These are phyloP conservation scores for Candida namnaoensis DNA, from an alignment of 805 yeast species.

Conservation along the genomic window DNA sequence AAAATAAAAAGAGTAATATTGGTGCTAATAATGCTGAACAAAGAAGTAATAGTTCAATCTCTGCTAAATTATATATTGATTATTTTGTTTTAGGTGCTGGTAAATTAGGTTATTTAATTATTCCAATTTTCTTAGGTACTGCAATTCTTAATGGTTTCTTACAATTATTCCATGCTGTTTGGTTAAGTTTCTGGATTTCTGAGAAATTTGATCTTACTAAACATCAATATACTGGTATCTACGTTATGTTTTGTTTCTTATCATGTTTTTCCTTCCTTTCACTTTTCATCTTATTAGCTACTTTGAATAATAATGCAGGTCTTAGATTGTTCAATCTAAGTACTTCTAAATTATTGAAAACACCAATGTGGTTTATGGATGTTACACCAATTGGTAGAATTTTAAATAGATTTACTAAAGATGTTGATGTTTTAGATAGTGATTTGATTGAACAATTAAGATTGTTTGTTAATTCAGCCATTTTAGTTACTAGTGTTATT, in stretches of 20 bases:
- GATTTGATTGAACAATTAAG: conserved; percentile 66
- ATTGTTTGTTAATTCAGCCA: conserved; percentile 40
- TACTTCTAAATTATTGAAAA: conserved; percentile 45
- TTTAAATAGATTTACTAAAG: conserved; percentile 78
- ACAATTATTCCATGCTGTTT: conserved; percentile 51
- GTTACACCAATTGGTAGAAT: conserved; percentile 82
- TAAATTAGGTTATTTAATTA: conserved; percentile 18
- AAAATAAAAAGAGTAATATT: conserved; percentile 19
- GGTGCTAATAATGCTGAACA: conserved; percentile 17
- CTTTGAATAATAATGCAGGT: conserved; percentile 45
- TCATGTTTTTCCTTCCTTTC: conserved; percentile 39
- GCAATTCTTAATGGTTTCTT: conserved; percentile 34
- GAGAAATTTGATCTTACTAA: conserved; percentile 35
- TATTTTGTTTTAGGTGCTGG: conserved; percentile 43
- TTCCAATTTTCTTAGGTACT: conserved; percentile 18
- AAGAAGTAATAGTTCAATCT: conserved; percentile 11
- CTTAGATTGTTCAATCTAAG: conserved; percentile 49
- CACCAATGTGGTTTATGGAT: conserved; percentile 81
- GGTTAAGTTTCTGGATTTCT: conserved; percentile 75
- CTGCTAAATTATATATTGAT: conserved; percentile 25
- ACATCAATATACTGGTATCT: conserved; percentile 58
- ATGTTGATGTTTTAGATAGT: conserved; percentile 75
- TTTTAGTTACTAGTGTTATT: conserved; percentile 52
- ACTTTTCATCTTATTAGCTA: conserved; percentile 45
- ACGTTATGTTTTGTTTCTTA: conserved; percentile 45